Conservation (phyloP, 768 basidiomycete genomes). For the Naganishia randhawae region DNA sequence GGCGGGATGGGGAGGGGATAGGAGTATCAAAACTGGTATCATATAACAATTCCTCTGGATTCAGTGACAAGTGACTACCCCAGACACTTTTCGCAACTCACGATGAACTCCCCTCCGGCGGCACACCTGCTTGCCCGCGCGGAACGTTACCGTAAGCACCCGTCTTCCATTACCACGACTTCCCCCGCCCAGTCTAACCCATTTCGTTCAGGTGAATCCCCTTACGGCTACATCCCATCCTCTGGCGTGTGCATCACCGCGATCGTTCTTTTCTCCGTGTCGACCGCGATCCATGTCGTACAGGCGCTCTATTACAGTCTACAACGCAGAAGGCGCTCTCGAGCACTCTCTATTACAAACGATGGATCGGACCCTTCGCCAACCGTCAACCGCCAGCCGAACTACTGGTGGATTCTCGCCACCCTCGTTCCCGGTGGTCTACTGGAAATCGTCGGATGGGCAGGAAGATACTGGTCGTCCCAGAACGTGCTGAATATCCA, state of each 20-base stretch:
- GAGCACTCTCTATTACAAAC: constrained; percentile 31
- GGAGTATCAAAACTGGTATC: no score
- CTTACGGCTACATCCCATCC: constrained; percentile 43
- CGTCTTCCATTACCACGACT: background rate
- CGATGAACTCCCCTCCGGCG: background rate
- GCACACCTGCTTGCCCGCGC: background rate
- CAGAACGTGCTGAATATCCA: constrained; percentile 35
- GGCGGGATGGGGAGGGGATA: no score
- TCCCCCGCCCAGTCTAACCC: background rate
- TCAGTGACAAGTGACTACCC: no score
- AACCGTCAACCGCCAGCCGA: constrained; percentile 32
- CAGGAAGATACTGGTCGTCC: constrained; percentile 40
- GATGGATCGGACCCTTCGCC: constrained; percentile 31
- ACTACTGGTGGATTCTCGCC: constrained; percentile 48
- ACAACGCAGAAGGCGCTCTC: constrained; percentile 35
- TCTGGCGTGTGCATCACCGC: constrained; percentile 39
- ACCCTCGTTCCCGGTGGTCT: constrained; percentile 43
- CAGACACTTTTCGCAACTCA: background rate
- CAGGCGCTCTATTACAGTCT: constrained; percentile 39
- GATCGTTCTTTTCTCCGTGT: constrained; percentile 43
- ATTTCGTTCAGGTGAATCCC: background rate
- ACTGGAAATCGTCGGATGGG: constrained; percentile 45
- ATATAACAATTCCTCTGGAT: no score
- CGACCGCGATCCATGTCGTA: constrained; percentile 36
- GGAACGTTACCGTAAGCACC: background rate